A percentile compares a stretch with the other conserved stretches of the same genome.
These are phyloP conservation scores for Verticillium longisporum DNA, from an alignment of 2,329 filamentous ascomycete species.

Conservation along the genomic window DNA sequence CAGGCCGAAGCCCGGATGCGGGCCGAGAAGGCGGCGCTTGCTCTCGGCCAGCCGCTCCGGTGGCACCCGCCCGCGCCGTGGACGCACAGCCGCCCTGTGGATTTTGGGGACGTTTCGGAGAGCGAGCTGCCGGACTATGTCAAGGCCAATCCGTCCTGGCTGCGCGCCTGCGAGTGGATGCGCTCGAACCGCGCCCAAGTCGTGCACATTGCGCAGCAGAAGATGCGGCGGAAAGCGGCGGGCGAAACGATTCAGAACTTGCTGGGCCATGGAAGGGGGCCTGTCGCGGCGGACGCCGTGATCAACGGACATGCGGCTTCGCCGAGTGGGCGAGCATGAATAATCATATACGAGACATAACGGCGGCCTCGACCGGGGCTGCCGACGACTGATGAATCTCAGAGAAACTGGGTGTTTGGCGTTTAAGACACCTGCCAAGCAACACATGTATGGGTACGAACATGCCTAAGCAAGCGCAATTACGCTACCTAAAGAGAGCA, in stretches of 20 bases:
- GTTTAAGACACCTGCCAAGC: too few relatives aligned
- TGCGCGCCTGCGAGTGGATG: constrained; percentile 30
- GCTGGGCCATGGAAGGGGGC: not conserved
- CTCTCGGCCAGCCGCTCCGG: not conserved
- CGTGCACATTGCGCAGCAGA: not conserved
- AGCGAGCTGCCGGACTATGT: constrained; percentile 38
- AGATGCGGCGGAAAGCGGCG: not conserved
- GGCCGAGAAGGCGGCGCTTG: not conserved
- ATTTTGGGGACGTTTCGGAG: constrained; percentile 30
- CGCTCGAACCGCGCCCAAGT: constrained; percentile 17
- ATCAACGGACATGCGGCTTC: too few relatives aligned
- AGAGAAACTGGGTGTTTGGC: not conserved
- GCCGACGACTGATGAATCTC: not conserved
- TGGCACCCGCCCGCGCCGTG: constrained; percentile 21
- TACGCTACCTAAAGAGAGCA: not conserved
- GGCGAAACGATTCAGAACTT: not conserved
- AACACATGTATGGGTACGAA: not conserved
- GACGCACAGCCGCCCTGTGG: constrained; percentile 18
- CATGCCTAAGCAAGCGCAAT: not conserved
- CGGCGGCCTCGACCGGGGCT: not conserved
- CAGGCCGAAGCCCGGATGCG: constrained; percentile 10
- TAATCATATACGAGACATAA: too few relatives aligned
- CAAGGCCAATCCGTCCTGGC: constrained; percentile 35
- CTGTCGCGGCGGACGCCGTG: too few relatives aligned
- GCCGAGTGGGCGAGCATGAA: not conserved